Evolutionary conservation across 2,329 filamentous ascomycete species (phyloP), one percentile per base, ranked within the genome.

Genomic region (Chaetomium sp.): DNA sequence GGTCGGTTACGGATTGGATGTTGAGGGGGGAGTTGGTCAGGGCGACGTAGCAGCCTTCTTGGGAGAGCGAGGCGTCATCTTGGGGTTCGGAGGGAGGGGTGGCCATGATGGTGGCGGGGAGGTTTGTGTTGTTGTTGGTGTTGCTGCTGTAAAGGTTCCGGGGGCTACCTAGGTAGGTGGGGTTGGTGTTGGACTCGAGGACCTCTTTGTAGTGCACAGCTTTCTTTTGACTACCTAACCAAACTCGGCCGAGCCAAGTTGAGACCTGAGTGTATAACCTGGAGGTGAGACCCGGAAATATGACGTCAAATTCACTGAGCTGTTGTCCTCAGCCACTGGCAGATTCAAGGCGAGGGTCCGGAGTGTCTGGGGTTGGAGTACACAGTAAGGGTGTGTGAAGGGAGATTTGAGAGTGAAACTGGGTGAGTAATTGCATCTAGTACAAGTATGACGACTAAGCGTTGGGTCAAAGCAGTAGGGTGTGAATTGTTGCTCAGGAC

Each of bases 21-120:
- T 88, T 81, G 65, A 95, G 84, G 50, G 80, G 75, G 42, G 84
- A 77, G 66, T 87, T 79, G 3, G 90, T 93, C 9, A 96, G 81
- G 58, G 85, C 86, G 49, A 93, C 89, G 75, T 88, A 86, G 74
- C 89, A 87, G 55, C 75, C 77, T 12, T 81, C 79, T 54, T 84
- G 81, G 29, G 77, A 74, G 27, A 82, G 68, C 64, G 84, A 79
- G 74, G 77, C 77, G 74, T 23, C 82, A 66, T 66, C 82, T 66
- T 64, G 84, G 78, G 74, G 76, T 78, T 13, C 68, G 63, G 23
- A 74, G n/a, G 55, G n/a, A 12, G 57, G 42, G 42, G 58, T 45
- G 54, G 60, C 42, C 58, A 64, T 61, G 55, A 21, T 66, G 63
- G 16, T 42, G 21, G 35, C 35, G 27, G 13, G 50, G 13, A 21